These are phyloP conservation scores for Angomonas desouzai DNA, from an alignment of 208 protist species.

Conservation along the genomic window DNA sequence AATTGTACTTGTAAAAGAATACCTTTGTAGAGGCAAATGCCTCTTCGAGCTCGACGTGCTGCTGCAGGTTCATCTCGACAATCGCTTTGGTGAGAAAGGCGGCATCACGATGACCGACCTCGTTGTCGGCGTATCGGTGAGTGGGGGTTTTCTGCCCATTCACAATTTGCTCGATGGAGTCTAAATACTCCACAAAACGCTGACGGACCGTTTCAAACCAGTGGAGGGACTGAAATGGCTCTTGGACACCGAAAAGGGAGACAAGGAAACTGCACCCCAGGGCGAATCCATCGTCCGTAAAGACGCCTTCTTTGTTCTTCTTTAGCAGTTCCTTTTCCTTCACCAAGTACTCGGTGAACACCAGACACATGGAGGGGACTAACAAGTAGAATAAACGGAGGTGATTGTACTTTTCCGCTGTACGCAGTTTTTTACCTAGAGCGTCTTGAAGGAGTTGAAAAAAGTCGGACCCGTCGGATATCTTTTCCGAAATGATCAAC, in stretches of 20 bases:
- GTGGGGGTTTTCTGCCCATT: background rate
- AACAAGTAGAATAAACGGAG: conserved; percentile 94
- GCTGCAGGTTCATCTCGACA: conserved; percentile 42
- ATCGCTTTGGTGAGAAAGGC: conserved; percentile 53
- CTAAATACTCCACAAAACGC: conserved; percentile 24
- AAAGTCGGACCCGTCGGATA: conserved; percentile 94
- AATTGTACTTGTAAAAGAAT: conserved; percentile 40
- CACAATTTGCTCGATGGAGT: conserved; percentile 13
- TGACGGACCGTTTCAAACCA: conserved; percentile 89
- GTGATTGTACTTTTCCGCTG: conserved; percentile 49
- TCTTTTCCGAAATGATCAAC: conserved; percentile 77
- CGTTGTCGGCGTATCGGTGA: conserved; percentile 12
- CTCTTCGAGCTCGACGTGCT: conserved; percentile 61
- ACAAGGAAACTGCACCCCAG: conserved; percentile 95
- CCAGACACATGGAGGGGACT: conserved; percentile 93
- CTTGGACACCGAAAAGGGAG: conserved; percentile 91
- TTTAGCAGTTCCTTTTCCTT: conserved; percentile 94
- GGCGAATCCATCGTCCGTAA: conserved; percentile 97
- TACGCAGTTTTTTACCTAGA: conserved; percentile 60
- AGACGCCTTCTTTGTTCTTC: conserved; percentile 85
- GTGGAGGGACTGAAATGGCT: conserved; percentile 93
- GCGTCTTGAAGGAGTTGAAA: conserved; percentile 94
- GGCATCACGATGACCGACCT: conserved; percentile 10
- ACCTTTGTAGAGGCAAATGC: conserved; percentile 65
- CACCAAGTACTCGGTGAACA: conserved; percentile 93